These are phyloP conservation scores for Globisporangium lucens DNA, from an alignment of 352 stramenopile species.

Conservation along the genomic window DNA sequence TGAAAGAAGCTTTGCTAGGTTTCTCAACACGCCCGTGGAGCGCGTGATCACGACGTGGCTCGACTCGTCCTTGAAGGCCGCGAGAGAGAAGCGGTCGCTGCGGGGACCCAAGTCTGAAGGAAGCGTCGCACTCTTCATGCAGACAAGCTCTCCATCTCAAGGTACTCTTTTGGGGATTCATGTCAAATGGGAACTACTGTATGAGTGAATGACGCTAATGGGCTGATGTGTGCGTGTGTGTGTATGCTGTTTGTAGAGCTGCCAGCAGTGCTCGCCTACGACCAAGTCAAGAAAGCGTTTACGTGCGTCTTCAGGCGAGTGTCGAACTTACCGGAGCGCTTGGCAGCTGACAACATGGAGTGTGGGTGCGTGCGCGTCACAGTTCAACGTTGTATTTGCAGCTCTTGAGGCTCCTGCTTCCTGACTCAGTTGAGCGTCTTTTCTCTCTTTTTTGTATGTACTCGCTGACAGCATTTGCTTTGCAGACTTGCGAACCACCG, in stretches of 20 bases:
- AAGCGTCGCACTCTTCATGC: slow-evolving; percentile 1
- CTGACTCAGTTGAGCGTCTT: background rate
- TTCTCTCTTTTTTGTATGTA: background rate
- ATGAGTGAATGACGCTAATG: background rate
- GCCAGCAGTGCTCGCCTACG: background rate
- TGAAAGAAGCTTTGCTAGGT: background rate
- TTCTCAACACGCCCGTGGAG: slow-evolving; percentile 2
- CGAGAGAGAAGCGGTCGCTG: background rate
- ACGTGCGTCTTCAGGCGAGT: background rate
- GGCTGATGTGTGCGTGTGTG: background rate
- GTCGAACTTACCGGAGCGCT: background rate
- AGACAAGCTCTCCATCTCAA: background rate
- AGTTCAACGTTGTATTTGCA: no score
- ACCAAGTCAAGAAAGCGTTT: background rate
- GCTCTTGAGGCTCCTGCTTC: background rate
- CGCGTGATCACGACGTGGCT: background rate
- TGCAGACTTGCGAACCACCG: slow-evolving; percentile 15
- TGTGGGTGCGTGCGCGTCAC: background rate
- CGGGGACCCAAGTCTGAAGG: background rate
- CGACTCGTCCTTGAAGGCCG: background rate
- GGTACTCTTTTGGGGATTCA: background rate
- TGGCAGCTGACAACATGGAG: background rate
- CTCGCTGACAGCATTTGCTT: slow-evolving; percentile 1
- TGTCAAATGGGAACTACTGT: background rate
- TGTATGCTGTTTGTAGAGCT: background rate